Conservation (phyloP, 495 filamentous ascomycete species). For the Amniculicola lignicola region DNA sequence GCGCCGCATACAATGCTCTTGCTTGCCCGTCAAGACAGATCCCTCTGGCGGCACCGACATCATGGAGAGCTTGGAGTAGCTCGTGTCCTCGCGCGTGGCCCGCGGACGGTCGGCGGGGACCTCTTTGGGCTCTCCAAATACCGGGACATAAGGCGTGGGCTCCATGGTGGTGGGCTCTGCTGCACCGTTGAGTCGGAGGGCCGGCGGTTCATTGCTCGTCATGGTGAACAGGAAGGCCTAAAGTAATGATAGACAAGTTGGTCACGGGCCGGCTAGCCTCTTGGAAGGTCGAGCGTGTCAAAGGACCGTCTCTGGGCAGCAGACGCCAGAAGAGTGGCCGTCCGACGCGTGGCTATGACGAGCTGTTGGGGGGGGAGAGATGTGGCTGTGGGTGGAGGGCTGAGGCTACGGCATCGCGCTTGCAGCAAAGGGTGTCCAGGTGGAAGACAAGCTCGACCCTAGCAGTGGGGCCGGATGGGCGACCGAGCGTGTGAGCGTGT, state of each 20-base stretch:
- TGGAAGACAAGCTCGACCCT: background rate
- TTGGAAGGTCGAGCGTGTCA: too few relatives aligned
- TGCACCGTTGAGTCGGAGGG: constrained; percentile 28
- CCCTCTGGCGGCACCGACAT: constrained; percentile 45
- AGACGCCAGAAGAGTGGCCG: background rate
- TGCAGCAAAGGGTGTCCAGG: background rate
- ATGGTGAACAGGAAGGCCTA: constrained; percentile 16
- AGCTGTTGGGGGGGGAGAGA: background rate
- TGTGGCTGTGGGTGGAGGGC: background rate
- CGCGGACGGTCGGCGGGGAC: constrained; percentile 7
- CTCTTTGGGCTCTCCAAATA: constrained; percentile 15
- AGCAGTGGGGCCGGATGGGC: background rate
- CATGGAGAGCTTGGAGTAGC: constrained; percentile 34
- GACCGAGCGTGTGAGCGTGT: too few relatives aligned
- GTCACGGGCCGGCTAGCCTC: background rate
- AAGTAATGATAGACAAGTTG: background rate
- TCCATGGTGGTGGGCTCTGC: constrained; percentile 27
- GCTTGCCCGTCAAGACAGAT: constrained; percentile 81
- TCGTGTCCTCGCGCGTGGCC: constrained; percentile 25
- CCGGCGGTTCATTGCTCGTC: constrained; percentile 13
- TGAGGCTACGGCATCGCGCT: constrained; percentile 2
- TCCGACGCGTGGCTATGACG: constrained; percentile 27
- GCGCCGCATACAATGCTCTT: constrained; percentile 82
- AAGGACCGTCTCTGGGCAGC: too few relatives aligned
- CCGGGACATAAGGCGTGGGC: constrained; percentile 10